Base-by-base conservation (phyloP, 192 early-diverging fungal genomes). In the Backusella morwellensis region DNA sequence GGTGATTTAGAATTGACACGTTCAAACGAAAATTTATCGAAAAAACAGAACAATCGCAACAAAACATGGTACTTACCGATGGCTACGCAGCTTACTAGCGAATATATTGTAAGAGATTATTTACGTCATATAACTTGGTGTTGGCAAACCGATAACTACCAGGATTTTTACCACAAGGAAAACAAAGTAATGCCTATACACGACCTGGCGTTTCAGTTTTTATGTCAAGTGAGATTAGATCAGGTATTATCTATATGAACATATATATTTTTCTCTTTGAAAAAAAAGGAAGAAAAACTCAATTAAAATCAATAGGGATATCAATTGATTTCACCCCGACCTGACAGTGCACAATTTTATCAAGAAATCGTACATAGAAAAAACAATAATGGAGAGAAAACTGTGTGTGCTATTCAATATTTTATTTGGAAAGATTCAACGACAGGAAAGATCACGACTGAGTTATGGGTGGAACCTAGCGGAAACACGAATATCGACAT, bases 391-490 rank as follows among this genome's bases (percentile, higher is more conserved):
- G 52, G 26, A 1, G 38, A 66, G n/a, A 36, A 41, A n/a, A 72
- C 35, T 35, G 14, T 79, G 5, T 84, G 83, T 74, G 82, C 87
- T 7, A 70, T 87, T 15, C 88, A 90, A 70, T 86, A 90, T 73
- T 84, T 85, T 52, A 80, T 87, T 23, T 86, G 83, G 70, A 82
- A 84, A 67, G 84, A 86, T 56, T 56, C 82, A 0, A 56, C 72
- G 6, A 83, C 77, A 14, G 85, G 87, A 7, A 76, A 80, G 29
- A 83, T 90, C 4, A 83, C 80, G 1, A 90, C 88, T 6, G 84
- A 90, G 66, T 54, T 90, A 54, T 90, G 85, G 86, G 82, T 88
- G 80, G 88, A 90, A 72, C 88, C 88, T 2, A 73, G 80, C 3
- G 66, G 81, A 32, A 80, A 56, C 14, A 54, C 66, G 8, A 50